A percentile compares a stretch with the other conserved stretches of the same genome.
These are phyloP conservation scores for Penicillium sp. DNA, from an alignment of 2,329 filamentous ascomycete genomes.

Conservation along the genomic window DNA sequence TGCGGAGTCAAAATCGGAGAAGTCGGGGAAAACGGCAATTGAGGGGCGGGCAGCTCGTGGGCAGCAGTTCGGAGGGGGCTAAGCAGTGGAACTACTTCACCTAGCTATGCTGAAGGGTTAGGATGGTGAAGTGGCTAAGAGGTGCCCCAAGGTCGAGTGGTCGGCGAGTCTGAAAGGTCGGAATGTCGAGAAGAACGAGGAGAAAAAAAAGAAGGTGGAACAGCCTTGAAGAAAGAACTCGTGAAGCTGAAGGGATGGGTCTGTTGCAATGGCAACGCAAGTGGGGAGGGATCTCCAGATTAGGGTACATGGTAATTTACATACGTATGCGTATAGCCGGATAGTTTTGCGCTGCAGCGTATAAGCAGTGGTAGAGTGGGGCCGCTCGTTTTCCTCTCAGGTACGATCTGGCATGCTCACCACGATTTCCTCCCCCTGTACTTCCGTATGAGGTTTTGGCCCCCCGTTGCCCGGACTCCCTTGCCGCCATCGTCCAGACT, in stretches of 20 bases:
- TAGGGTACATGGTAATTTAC: slow-evolving; percentile 11
- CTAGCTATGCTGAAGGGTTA: too few species aligned
- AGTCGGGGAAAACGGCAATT: slow-evolving; percentile 11
- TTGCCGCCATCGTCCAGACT: slow-evolving; percentile 32
- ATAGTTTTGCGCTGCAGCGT: background rate
- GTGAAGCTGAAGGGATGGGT: slow-evolving; percentile 39
- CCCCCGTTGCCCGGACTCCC: slow-evolving; percentile 37
- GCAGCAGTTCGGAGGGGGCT: slow-evolving; percentile 10
- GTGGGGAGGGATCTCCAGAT: slow-evolving; percentile 39
- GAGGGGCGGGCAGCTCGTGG: slow-evolving; percentile 23
- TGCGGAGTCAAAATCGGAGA: slow-evolving; percentile 3
- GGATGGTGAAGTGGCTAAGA: slow-evolving; percentile 1
- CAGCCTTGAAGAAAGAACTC: slow-evolving; percentile 28
- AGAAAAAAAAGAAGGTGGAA: slow-evolving; percentile 20
- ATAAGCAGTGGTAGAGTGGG: background rate
- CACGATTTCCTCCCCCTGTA: background rate
- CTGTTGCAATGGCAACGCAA: slow-evolving; percentile 42
- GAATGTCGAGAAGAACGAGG: slow-evolving; percentile 23
- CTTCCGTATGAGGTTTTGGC: slow-evolving; percentile 12
- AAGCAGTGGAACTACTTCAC: too few species aligned
- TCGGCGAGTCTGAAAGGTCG: slow-evolving; percentile 12
- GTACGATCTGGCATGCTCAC: slow-evolving; percentile 5
- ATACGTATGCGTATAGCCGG: background rate
- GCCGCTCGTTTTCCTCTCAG: slow-evolving; percentile 2
- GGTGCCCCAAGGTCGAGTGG: background rate